Evolutionary conservation across 495 filamentous ascomycete genomes (phyloP), one percentile per base, ranked within the genome.

Genomic region (Penicillium psychrofluorescens): DNA sequence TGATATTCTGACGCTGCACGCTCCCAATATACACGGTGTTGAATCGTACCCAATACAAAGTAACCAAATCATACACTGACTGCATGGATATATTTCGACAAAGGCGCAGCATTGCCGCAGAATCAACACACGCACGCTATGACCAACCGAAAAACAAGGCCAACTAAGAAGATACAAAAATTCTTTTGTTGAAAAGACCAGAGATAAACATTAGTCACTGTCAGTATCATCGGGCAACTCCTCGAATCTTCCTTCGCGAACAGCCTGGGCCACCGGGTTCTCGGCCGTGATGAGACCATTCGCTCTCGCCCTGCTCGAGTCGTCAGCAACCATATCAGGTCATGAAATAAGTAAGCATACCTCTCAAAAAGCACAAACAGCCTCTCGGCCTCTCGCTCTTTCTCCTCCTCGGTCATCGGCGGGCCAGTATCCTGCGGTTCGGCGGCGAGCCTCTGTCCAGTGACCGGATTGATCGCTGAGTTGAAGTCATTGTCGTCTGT

Each of bases 341-440:
- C 7, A 8, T 8, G 6, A 6, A 13, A 36, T 11, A 12, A 35
- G 10, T 7, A 12, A 14, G 16, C 27, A 15, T 68, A 88, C 87
- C 90, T 80, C 65, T 98, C 90, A 64, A 98, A 98, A 11, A 98
- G 71, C 11, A 97, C 88, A 67, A 97, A 95, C 0, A 98, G 67
- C 53, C 78, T 82, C 62, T 98, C 92, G 0, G 92, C 92, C 61
- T 98, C 92, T 36, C 87, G 72, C 57, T 95, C 88, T 63, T 85
- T 95, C 73, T 98, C 90, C 46, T 86, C 92, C 29, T 82, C 70
- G 6, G 85, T 91, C 92, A 98, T 97, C 13, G 81, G 76, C 1
- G 77, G 77, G 8, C 68, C 64, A 4, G 77, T 62, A 8, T 73
- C 64, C 37, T 62, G 41, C 11, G 71, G 72, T 61, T 94, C 91